These are phyloP conservation scores for Colletotrichum tanaceti DNA, from an alignment of 2,329 filamentous ascomycete species.

Conservation along the genomic window DNA sequence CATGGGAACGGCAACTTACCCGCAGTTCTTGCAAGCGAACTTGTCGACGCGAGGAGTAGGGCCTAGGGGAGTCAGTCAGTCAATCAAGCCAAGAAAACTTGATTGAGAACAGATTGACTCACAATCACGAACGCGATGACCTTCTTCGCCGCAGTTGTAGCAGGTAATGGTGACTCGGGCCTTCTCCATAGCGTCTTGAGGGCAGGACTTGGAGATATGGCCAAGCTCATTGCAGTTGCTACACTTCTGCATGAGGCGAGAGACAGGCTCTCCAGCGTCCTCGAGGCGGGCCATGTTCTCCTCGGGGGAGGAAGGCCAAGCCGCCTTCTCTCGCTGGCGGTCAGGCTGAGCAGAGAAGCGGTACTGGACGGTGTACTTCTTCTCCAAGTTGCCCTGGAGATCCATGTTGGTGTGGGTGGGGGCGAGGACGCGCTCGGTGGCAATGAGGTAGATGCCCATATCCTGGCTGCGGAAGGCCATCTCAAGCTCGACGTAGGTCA, in stretches of 20 bases:
- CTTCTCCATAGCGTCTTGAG: conserved; percentile 65
- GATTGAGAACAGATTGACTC: conserved; percentile 46
- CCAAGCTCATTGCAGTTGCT: conserved; percentile 73
- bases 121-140: conserved; percentile 79
- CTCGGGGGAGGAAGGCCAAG: conserved; percentile 68
- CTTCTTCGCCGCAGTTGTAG: conserved; percentile 71
- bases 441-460: conserved; percentile 71
- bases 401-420: conserved; percentile 77
- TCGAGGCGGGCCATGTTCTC: conserved; percentile 74
- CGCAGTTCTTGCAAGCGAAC: conserved; percentile 77
- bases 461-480: conserved; percentile 64
- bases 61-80: conserved; percentile 52
- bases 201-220: conserved; percentile 70
- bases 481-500: conserved; percentile 72
- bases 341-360: conserved; percentile 68
- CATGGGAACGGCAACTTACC: conserved; percentile 49
- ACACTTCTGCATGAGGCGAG: conserved; percentile 70
- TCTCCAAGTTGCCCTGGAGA: conserved; percentile 74
- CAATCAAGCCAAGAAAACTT: background rate
- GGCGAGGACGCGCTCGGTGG: conserved; percentile 67
- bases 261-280: conserved; percentile 73
- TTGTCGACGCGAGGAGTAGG: conserved; percentile 71
- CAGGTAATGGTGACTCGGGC: conserved; percentile 65
- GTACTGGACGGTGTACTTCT: conserved; percentile 73
- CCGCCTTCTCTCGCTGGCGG: conserved; percentile 67